phyloP scores from a whole-genome alignment of 768 basidiomycete genomes.

The Collybia sordida region DNA sequence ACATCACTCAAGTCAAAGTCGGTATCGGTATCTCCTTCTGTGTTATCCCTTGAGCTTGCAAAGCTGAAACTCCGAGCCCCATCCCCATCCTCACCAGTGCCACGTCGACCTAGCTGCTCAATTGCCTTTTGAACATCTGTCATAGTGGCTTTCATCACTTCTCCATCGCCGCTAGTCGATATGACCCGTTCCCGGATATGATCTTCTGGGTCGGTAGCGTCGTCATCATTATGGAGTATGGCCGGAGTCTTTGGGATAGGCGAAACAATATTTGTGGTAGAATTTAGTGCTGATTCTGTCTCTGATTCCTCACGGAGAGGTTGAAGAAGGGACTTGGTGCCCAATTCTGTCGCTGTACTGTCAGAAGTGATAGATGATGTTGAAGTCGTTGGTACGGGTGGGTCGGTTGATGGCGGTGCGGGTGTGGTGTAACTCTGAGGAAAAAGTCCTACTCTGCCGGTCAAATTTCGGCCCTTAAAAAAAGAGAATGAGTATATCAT shows the following conservation, averaged over 20 bases:
- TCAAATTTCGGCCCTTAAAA: slow-evolving; percentile 76
- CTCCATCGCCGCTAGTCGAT: slow-evolving; percentile 36
- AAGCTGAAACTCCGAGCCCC: slow-evolving; percentile 77
- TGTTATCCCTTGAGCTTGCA: slow-evolving; percentile 61
- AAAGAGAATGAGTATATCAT: slow-evolving; percentile 13
- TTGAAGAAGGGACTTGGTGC: slow-evolving; percentile 31
- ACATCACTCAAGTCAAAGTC: slow-evolving; percentile 48
- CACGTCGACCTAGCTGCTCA: slow-evolving; percentile 69
- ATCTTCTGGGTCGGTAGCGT: slow-evolving; percentile 16
- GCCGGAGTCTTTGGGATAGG: slow-evolving; percentile 38
- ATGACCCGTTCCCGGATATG: slow-evolving; percentile 16
- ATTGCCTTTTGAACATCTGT: slow-evolving; percentile 91
- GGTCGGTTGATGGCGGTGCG: slow-evolving; percentile 38
- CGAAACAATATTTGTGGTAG: slow-evolving; percentile 23
- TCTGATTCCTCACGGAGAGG: slow-evolving; percentile 50
- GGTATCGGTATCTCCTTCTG: slow-evolving; percentile 57
- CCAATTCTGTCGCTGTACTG: slow-evolving; percentile 11
- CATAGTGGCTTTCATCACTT: slow-evolving; percentile 84
- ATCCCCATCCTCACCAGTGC: slow-evolving; percentile 40
- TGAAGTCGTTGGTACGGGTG: slow-evolving; percentile 22
- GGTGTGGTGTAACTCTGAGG: slow-evolving; percentile 85
- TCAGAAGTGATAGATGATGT: slow-evolving; percentile 19
- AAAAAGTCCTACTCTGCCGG: slow-evolving; percentile 87
- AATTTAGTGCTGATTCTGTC: slow-evolving; percentile 27
- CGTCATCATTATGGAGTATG: slow-evolving; percentile 24